phyloP scores from a whole-genome alignment of 345 rosid genomes.

The Gossypium mustelinum region DNA sequence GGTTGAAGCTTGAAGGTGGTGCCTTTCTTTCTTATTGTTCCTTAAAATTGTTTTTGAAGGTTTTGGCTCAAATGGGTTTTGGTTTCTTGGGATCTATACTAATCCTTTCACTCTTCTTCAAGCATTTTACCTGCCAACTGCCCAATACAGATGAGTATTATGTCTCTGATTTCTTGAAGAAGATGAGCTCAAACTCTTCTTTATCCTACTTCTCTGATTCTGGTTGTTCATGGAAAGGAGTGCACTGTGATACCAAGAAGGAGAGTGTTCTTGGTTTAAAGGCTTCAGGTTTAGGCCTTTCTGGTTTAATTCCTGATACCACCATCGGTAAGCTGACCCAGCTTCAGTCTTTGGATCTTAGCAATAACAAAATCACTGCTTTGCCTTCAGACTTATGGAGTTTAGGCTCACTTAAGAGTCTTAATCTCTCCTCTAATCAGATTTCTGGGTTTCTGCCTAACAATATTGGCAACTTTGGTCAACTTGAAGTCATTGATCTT shows the following conservation, averaged over 20 bases:
- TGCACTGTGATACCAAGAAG: constrained; percentile 52
- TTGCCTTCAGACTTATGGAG: constrained; percentile 92
- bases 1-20: constrained; percentile 16
- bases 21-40: constrained; percentile 18
- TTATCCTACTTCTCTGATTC: constrained; percentile 44
- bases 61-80: constrained; percentile 56
- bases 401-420: constrained; percentile 55
- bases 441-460: constrained; percentile 66
- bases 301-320: constrained; percentile 72
- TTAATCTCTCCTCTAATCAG: constrained; percentile 68
- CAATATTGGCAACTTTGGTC: constrained; percentile 81
- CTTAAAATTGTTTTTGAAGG: constrained; percentile 9
- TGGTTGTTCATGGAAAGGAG: constrained; percentile 72
- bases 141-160: constrained; percentile 86
- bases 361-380: constrained; percentile 71
- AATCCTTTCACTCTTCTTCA: constrained; percentile 54
- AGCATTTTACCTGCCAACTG: constrained; percentile 51
- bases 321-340: constrained; percentile 87
- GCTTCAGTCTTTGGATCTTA: constrained; percentile 73
- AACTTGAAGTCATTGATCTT: constrained; percentile 62
- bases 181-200: constrained; percentile 48
- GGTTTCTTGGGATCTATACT: constrained; percentile 43
- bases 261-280: constrained; percentile 44
- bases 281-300: constrained; percentile 58
- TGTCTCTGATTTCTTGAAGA: constrained; percentile 62